Conservation (phyloP, 768 basidiomycete species). For the Hypholoma fasciculare region DNA sequence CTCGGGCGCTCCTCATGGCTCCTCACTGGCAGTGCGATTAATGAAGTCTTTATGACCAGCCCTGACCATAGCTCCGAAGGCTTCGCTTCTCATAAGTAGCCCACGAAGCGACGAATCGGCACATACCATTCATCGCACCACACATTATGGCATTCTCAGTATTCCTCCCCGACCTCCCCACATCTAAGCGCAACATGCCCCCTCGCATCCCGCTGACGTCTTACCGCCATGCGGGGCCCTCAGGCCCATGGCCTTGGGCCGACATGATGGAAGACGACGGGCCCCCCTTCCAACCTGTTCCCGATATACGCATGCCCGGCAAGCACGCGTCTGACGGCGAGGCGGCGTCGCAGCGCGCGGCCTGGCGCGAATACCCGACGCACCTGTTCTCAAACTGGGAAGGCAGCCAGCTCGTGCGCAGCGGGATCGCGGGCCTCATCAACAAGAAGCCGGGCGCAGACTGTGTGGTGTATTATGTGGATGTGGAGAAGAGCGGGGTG, state of each 20-base stretch:
- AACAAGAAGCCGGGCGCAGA: constrained; percentile 17
- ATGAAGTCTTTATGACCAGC: too few species aligned
- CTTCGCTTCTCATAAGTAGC: too few species aligned
- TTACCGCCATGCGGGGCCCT: constrained; percentile 39
- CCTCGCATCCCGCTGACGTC: constrained; percentile 31
- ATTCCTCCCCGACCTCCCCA: constrained; percentile 7
- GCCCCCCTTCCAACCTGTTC: neutral
- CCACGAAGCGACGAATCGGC: too few species aligned
- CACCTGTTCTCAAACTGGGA: constrained; percentile 56
- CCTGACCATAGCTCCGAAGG: too few species aligned
- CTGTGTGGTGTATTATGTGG: constrained; percentile 37
- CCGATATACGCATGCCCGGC: constrained; percentile 18
- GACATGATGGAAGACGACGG: constrained; percentile 33
- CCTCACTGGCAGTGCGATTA: too few species aligned
- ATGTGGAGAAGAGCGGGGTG: constrained; percentile 34
- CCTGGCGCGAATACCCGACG: constrained; percentile 38
- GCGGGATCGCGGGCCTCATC: constrained; percentile 34
- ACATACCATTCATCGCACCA: too few species aligned
- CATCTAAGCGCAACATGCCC: constrained; percentile 7
- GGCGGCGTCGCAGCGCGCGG: constrained; percentile 29
- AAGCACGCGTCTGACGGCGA: neutral
- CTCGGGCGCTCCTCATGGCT: too few species aligned
- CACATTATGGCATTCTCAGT: constrained; percentile 1
- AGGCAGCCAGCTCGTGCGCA: constrained; percentile 34
- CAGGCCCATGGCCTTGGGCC: constrained; percentile 45